Conservation (phyloP, 2,329 filamentous ascomycete genomes). For the Domatiomyces catenatus region DNA sequence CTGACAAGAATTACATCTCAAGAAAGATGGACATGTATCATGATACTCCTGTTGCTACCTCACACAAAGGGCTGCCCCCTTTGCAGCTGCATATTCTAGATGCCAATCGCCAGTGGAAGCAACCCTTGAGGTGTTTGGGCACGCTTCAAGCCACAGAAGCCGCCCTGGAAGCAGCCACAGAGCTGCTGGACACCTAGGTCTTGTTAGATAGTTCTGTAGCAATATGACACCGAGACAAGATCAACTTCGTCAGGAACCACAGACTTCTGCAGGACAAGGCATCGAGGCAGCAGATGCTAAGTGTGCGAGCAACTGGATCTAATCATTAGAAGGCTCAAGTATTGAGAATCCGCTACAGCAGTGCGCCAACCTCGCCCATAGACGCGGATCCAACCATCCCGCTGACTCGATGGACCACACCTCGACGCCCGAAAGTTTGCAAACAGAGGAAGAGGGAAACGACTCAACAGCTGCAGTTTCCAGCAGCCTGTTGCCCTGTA, state of each 20-base stretch:
- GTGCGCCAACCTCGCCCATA: not conserved
- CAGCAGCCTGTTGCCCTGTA: slow-evolving; percentile 43
- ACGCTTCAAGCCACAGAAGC: no score
- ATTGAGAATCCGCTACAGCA: not conserved
- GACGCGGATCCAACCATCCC: not conserved
- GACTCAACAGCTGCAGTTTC: slow-evolving; percentile 49
- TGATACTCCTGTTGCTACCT: no score
- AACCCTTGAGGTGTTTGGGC: no score
- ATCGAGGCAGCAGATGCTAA: not conserved
- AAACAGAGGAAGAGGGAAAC: not conserved
- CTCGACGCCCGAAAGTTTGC: not conserved
- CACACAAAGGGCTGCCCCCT: no score
- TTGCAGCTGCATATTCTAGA: no score
- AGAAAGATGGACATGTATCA: no score
- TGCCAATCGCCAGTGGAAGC: no score
- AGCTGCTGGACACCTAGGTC: no score
- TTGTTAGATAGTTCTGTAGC: no score
- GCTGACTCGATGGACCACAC: not conserved
- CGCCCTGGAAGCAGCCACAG: no score
- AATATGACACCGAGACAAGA: not conserved
- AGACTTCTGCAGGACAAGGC: not conserved
- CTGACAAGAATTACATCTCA: no score
- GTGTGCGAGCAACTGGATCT: not conserved
- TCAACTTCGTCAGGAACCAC: not conserved
- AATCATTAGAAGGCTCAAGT: not conserved